These are phyloP conservation scores for Bidens hawaiensis DNA, from an alignment of 140 eudicot genomes.

Conservation along the genomic window DNA sequence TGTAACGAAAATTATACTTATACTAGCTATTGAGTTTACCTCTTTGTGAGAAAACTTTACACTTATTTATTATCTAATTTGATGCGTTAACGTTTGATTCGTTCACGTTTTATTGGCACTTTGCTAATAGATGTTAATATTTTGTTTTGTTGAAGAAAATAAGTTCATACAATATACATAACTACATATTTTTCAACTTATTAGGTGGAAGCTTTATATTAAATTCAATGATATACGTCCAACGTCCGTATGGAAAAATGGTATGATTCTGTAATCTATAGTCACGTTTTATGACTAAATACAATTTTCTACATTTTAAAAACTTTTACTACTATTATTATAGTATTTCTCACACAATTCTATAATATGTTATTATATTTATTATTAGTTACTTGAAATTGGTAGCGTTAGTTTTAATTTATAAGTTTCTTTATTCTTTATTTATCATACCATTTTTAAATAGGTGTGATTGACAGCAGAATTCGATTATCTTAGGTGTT, in stretches of 20 bases:
- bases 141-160: neutral
- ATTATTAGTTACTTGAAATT: neutral
- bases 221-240: neutral
- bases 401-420: neutral
- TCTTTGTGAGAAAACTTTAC: no score
- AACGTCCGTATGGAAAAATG: neutral
- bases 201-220: neutral
- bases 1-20: no score
- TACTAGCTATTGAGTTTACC: no score
- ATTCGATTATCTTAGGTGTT: no score
- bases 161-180: neutral
- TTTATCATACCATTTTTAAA: no score
- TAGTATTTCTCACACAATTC: neutral
- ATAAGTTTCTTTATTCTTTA: no score
- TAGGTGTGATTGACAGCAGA: no score
- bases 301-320: neutral
- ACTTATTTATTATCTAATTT: no score
- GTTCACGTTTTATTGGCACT: no score
- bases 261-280: neutral
- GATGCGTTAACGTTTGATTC: neutral
- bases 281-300: neutral
- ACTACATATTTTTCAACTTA: neutral
- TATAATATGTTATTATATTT: neutral
- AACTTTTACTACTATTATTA: neutral
- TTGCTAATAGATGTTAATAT: neutral